Conservation (phyloP, 1,284 basidiomycete genomes). For the Peniophora sp. region DNA sequence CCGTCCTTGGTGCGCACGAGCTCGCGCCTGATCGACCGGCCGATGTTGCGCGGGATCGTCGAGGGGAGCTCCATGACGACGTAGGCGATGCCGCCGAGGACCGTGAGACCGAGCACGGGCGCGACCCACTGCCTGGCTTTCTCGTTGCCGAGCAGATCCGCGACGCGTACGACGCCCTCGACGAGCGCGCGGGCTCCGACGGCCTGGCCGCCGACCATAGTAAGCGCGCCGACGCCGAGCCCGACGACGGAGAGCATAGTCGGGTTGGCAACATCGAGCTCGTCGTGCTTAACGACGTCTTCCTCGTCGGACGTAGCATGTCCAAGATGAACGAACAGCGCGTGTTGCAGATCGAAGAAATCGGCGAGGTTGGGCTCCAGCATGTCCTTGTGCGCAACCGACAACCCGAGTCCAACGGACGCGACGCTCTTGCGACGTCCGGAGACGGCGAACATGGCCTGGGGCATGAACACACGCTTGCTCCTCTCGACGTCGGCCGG, state of each 20-base stretch:
- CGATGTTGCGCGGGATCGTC: slow-evolving; percentile 89
- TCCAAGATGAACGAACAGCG: slow-evolving; percentile 61
- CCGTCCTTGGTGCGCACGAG: slow-evolving; percentile 35
- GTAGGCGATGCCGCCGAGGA: slow-evolving; percentile 75
- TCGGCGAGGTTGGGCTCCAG: slow-evolving; percentile 73
- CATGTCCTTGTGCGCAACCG: slow-evolving; percentile 66
- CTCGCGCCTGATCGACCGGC: slow-evolving; percentile 63
- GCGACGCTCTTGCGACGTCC: slow-evolving; percentile 47
- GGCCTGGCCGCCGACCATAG: slow-evolving; percentile 78
- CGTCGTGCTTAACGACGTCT: slow-evolving; percentile 21
- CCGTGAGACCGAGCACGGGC: slow-evolving; percentile 73
- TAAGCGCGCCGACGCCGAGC: slow-evolving; percentile 79
- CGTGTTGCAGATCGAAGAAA: slow-evolving; percentile 84
- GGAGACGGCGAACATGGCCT: slow-evolving; percentile 85
- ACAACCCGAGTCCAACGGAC: slow-evolving; percentile 65
- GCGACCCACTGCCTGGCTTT: slow-evolving; percentile 82
- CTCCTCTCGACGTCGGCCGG: slow-evolving; percentile 78
- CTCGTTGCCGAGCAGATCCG: slow-evolving; percentile 80
- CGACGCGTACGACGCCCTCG: slow-evolving; percentile 67
- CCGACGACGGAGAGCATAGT: slow-evolving; percentile 70
- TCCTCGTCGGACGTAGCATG: slow-evolving; percentile 24
- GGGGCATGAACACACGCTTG: slow-evolving; percentile 84
- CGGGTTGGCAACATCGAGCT: slow-evolving; percentile 40
- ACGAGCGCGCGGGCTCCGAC: slow-evolving; percentile 74
- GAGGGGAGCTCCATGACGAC: slow-evolving; percentile 84